phyloP scores from a whole-genome alignment of 805 yeast species.

The Suhomyces faveliae region DNA sequence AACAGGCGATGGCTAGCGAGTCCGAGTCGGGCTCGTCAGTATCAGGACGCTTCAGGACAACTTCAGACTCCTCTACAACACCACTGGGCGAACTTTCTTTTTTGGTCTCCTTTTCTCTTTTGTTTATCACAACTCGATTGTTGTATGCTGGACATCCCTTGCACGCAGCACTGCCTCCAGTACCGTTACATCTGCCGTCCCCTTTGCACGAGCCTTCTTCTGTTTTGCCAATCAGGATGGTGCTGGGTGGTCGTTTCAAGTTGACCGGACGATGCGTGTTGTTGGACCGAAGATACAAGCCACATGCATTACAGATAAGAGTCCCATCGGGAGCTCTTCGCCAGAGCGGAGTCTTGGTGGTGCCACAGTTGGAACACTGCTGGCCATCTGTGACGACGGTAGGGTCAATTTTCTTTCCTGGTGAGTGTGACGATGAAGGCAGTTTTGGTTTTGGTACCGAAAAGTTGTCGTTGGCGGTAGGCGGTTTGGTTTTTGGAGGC shows the following conservation, averaged over 20 bases:
- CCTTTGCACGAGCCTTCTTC: slow-evolving; percentile 66
- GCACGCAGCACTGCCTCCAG: slow-evolving; percentile 81
- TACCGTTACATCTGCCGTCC: slow-evolving; percentile 81
- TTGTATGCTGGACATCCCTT: slow-evolving; percentile 82
- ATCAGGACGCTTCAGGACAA: too few species aligned
- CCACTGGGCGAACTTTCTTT: too few species aligned
- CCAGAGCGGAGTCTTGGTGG: slow-evolving; percentile 59
- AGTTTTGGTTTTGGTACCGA: background rate
- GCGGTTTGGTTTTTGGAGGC: background rate
- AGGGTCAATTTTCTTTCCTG: background rate
- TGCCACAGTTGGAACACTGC: slow-evolving; percentile 54
- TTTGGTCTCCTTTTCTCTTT: slow-evolving; percentile 11
- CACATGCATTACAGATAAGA: slow-evolving; percentile 59
- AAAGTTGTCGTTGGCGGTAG: too few species aligned
- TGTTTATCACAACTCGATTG: slow-evolving; percentile 55
- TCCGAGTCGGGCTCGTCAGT: slow-evolving; percentile 26
- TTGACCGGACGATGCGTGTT: slow-evolving; percentile 65
- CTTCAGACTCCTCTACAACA: too few species aligned
- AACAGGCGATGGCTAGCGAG: slow-evolving; percentile 69
- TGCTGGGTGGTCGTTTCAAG: slow-evolving; percentile 56
- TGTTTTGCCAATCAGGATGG: slow-evolving; percentile 40
- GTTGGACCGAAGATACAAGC: slow-evolving; percentile 57
- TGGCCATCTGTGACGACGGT: slow-evolving; percentile 31
- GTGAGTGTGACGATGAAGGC: too few species aligned
- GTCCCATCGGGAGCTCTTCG: slow-evolving; percentile 57